phyloP scores from a whole-genome alignment of 192 early-diverging fungal genomes.

The Ambispora gerdemannii region DNA sequence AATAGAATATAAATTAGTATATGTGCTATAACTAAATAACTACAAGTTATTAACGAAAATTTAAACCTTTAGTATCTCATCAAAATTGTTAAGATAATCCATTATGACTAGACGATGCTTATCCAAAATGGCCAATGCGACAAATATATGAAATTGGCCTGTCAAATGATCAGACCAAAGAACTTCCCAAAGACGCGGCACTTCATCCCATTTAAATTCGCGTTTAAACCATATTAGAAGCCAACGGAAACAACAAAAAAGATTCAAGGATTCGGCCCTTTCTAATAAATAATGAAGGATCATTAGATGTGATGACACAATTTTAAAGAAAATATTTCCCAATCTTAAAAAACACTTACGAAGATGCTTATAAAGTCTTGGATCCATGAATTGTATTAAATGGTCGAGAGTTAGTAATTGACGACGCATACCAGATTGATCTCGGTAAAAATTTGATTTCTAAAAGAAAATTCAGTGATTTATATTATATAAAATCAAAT shows the following conservation, averaged over 20 bases:
- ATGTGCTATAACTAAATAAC: neutral
- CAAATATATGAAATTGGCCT: constrained; percentile 85
- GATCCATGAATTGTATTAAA: constrained; percentile 86
- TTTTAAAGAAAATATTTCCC: neutral
- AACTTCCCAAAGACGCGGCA: constrained; percentile 87
- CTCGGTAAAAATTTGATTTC: constrained; percentile 84
- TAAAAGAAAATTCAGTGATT: constrained; percentile 50
- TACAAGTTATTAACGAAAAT: neutral
- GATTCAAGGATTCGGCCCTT: constrained; percentile 76
- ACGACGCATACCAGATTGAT: constrained; percentile 92
- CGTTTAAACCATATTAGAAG: constrained; percentile 95
- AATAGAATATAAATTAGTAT: neutral
- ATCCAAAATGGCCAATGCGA: constrained; percentile 93
- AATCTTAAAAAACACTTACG: constrained; percentile 36
- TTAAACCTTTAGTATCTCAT: constrained; percentile 88
- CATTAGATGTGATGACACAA: neutral
- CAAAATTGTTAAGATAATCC: constrained; percentile 76
- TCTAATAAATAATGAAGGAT: constrained; percentile 36
- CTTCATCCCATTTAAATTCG: constrained; percentile 87
- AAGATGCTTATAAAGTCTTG: constrained; percentile 77
- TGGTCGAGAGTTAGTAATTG: constrained; percentile 80
- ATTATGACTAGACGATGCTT: constrained; percentile 79
- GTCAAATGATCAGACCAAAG: constrained; percentile 73
- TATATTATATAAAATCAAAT: constrained; percentile 81
- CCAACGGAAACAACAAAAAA: constrained; percentile 99